Evolutionary conservation across 1,284 basidiomycete species (phyloP), one percentile per base, ranked within the genome.

Genomic region (Salmacisia buchloeana): DNA sequence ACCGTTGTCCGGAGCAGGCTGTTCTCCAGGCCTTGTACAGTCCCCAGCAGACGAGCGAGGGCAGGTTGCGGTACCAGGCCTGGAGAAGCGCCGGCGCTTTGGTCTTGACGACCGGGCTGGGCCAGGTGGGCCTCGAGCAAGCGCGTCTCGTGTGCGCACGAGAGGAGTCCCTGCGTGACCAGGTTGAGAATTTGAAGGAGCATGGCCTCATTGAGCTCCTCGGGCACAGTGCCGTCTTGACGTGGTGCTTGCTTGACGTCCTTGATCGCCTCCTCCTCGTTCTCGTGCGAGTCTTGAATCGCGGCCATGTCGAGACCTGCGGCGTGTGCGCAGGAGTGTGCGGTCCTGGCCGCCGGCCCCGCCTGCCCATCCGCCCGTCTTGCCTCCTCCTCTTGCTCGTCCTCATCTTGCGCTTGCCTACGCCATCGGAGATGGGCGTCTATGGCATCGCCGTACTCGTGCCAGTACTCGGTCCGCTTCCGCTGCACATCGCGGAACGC

Each of bases 161-260:
- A 54, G 9, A 54, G 49, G 15, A 54, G 27, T 15, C 49, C 49
- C 21, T 54, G 49, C 2, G 49, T 54, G 49, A 54, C 49, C 12
- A 54, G 49, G 29, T 54, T 54, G 15, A 54, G 27, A n/a, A 54
- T 54, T n/a, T 54, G 49, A 31, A 54, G 49, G 27, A 54, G 49
- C 49, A 54, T 54, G 2, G 49, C 29, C 13, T 31, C 49, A n/a
- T 54, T 54, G 27, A 54, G 29, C 27, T 54, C 49, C 18, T 27
- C 27, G 7, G 21, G 25, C 9, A 31, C 29, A 18, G 49, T 7
- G 2, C 9, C 29, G 4, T 12, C 27, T 31, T 3, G 35, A 38
- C 7, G 35, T 15, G 9, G 41, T 43, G 12, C 18, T 12, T 43
- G 41, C 41, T 12, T n/a, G n/a, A n/a, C n/a, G n/a, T n/a, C n/a